phyloP scores from a whole-genome alignment of 164 flowering plant genomes.

The Vitis cinerea region DNA sequence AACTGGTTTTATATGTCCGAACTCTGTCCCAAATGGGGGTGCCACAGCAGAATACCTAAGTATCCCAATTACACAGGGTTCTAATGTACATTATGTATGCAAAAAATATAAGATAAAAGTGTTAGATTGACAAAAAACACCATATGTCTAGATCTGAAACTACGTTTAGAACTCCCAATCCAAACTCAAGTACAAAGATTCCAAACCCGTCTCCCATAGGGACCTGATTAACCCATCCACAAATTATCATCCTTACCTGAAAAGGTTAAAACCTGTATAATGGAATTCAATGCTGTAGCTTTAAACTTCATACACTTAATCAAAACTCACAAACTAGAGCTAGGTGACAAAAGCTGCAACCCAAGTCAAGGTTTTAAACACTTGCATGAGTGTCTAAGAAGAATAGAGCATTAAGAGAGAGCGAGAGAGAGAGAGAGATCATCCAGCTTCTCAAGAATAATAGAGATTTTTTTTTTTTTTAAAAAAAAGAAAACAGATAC shows the following conservation, averaged over 20 bases:
- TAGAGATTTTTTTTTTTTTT: too few species aligned
- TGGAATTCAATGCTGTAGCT: not conserved
- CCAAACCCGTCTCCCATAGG: too few species aligned
- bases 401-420: too few species aligned
- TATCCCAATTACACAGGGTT: not conserved
- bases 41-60: not conserved
- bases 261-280: not conserved
- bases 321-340: not conserved
- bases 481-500: not conserved
- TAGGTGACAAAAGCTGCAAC: not conserved
- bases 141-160: not conserved
- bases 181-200: not conserved
- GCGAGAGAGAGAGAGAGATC: too few species aligned
- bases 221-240: not conserved
- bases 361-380: not conserved
- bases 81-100: not conserved
- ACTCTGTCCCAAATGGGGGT: not conserved
- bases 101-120: too few species aligned
- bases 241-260: not conserved
- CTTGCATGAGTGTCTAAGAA: not conserved
- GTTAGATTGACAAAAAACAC: not conserved
- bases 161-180: not conserved
- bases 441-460: too few species aligned
- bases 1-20: not conserved
- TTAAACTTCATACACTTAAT: not conserved